Percentiles rank a stretch among this genome's conserved stretches.
phyloP scores from a whole-genome alignment of 116 monocot species.

The Papilionanthe hybrid region DNA sequence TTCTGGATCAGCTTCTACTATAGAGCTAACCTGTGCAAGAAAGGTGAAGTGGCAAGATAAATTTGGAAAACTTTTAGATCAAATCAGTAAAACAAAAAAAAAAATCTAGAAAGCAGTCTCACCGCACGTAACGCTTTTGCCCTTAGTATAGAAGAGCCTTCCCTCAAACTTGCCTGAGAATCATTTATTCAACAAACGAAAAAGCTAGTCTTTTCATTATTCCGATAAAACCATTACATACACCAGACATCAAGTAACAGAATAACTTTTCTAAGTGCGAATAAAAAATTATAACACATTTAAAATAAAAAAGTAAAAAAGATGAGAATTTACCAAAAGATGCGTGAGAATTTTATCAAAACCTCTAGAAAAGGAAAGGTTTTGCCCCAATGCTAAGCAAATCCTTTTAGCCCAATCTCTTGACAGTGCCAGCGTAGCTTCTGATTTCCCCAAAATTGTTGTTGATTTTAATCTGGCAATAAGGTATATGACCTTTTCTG shows the following conservation, averaged over 20 bases:
- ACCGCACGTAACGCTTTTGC: constrained; percentile 97
- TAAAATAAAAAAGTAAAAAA: constrained; percentile 6
- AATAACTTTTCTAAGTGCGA: not conserved
- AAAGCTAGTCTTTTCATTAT: not conserved
- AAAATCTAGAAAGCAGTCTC: constrained; percentile 21
- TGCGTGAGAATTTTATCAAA: constrained; percentile 91
- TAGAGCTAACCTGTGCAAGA: constrained; percentile 69
- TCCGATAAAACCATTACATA: constrained; percentile 1
- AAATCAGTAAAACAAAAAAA: constrained; percentile 4
- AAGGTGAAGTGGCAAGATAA: not conserved
- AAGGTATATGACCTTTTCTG: constrained; percentile 61
- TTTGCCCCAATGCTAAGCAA: constrained; percentile 73
- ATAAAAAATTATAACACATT: not conserved
- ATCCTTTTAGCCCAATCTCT: constrained; percentile 84
- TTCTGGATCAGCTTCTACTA: constrained; percentile 98
- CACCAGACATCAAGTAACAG: not conserved
- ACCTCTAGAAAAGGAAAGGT: constrained; percentile 89
- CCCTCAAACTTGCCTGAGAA: constrained; percentile 91
- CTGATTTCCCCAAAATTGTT: constrained; percentile 64
- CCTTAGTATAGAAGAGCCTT: constrained; percentile 83
- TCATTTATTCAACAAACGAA: not conserved
- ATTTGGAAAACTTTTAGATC: not conserved
- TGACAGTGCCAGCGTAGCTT: constrained; percentile 41
- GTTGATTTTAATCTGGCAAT: constrained; percentile 81
- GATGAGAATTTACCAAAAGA: constrained; percentile 57